Conservation (phyloP, 208 protist genomes). For the Trypanosoma scelopori region DNA sequence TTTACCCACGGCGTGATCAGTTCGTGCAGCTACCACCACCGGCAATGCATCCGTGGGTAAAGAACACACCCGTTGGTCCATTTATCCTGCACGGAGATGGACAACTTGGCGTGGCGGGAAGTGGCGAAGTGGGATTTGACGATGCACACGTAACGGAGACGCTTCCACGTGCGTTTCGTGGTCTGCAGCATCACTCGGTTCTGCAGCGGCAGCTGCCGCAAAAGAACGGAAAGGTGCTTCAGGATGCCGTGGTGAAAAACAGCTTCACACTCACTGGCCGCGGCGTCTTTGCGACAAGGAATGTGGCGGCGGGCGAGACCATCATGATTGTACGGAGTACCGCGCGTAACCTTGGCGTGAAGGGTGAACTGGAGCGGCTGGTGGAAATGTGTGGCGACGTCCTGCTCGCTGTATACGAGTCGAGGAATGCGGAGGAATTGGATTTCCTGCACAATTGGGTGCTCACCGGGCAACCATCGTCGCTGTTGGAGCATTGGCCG, state of each 20-base stretch:
- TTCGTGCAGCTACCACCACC: slow-evolving; percentile 53
- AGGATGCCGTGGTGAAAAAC: slow-evolving; percentile 71
- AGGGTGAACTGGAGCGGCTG: slow-evolving; percentile 69
- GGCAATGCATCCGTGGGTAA: slow-evolving; percentile 73
- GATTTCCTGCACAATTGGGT: slow-evolving; percentile 81
- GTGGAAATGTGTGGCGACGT: slow-evolving; percentile 73
- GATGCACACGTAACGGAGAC: slow-evolving; percentile 19
- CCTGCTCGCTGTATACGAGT: slow-evolving; percentile 21
- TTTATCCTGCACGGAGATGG: slow-evolving; percentile 86
- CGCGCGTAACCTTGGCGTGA: slow-evolving; percentile 75
- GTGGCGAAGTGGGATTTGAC: slow-evolving; percentile 86
- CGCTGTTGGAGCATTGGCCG: slow-evolving; percentile 82
- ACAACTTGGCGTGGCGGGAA: slow-evolving; percentile 61
- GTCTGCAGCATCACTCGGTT: slow-evolving; percentile 68
- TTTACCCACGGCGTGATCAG: slow-evolving; percentile 57
- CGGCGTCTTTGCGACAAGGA: slow-evolving; percentile 77
- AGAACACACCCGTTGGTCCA: slow-evolving; percentile 66
- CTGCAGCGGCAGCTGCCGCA: slow-evolving; percentile 60
- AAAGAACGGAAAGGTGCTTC: slow-evolving; percentile 66
- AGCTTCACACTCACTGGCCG: slow-evolving; percentile 79
- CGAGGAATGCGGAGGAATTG: slow-evolving; percentile 7
- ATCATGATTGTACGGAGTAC: slow-evolving; percentile 87
- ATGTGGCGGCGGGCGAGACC: slow-evolving; percentile 66
- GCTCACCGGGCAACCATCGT: slow-evolving; percentile 79
- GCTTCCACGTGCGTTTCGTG: slow-evolving; percentile 50